A percentile compares a stretch with the other conserved stretches of the same genome.
Evolutionary conservation across 2,329 filamentous ascomycete genomes (phyloP).

Genomic region (Aspergillus japonicus): DNA sequence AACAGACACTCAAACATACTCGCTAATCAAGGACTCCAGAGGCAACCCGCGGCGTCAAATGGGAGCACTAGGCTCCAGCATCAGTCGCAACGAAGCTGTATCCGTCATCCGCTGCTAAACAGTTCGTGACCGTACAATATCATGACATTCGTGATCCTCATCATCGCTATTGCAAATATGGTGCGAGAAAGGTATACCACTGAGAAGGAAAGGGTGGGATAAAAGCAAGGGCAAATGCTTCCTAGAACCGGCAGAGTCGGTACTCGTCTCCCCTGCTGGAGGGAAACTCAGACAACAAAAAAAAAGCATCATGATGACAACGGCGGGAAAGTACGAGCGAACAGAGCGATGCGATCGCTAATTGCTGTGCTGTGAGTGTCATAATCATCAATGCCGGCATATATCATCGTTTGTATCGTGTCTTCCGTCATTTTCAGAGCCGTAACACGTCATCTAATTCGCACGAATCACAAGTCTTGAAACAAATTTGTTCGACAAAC

Average conservation of each 20-base stretch:
- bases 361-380: constrained; percentile 20
- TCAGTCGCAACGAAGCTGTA: constrained; percentile 25
- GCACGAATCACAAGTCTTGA: constrained; percentile 94
- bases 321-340: constrained; percentile 21
- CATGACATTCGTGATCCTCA: constrained; percentile 44
- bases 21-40: constrained; percentile 21
- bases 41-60: constrained; percentile 18
- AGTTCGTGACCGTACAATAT: constrained; percentile 39
- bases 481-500: constrained; percentile 93
- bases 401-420: constrained; percentile 32
- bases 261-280: constrained; percentile 5
- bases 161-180: constrained; percentile 39
- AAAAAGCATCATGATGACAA: constrained; percentile 19
- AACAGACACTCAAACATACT: constrained; percentile 17
- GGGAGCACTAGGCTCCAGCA: constrained; percentile 26
- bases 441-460: constrained; percentile 57
- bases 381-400: constrained; percentile 29
- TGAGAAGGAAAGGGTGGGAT: constrained; percentile 35
- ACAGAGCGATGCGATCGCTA: constrained; percentile 26
- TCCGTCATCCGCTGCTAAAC: constrained; percentile 22
- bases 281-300: constrained; percentile 10
- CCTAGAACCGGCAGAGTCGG: constrained; percentile 14
- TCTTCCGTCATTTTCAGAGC: constrained; percentile 22
- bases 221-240: constrained; percentile 27
- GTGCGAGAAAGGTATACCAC: constrained; percentile 40